Conservation (phyloP, 192 early-diverging fungal genomes). For the Coemansia sp. region DNA sequence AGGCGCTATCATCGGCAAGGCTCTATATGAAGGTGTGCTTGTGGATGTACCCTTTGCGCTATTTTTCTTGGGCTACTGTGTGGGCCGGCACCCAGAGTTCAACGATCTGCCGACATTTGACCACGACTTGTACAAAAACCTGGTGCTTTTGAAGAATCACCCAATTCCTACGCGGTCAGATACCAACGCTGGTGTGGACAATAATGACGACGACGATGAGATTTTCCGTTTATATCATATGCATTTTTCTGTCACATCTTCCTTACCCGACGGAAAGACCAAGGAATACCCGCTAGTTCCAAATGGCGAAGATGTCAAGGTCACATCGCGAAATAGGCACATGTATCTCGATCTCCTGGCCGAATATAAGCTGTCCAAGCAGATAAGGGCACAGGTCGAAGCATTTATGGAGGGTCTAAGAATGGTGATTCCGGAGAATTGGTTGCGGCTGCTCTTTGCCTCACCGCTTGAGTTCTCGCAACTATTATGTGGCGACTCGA, state of each 20-base stretch:
- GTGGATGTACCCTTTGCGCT: slow-evolving; percentile 80
- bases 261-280: slow-evolving; percentile 31
- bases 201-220: slow-evolving; percentile 51
- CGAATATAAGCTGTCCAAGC: slow-evolving; percentile 81
- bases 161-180: slow-evolving; percentile 10
- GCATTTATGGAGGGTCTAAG: slow-evolving; percentile 87
- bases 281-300: slow-evolving; percentile 71
- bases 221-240: slow-evolving; percentile 59
- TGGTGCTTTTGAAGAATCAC: slow-evolving; percentile 76
- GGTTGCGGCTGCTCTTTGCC: slow-evolving; percentile 89
- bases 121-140: slow-evolving; percentile 70
- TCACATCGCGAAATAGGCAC: slow-evolving; percentile 84
- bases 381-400: slow-evolving; percentile 71
- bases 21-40: slow-evolving; percentile 82
- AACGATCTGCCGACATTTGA: slow-evolving; percentile 81
- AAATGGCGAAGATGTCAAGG: slow-evolving; percentile 70
- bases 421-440: slow-evolving; percentile 79
- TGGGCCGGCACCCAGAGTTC: slow-evolving; percentile 67
- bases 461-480: slow-evolving; percentile 84
- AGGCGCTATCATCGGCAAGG: slow-evolving; percentile 81
- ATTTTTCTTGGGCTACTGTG: slow-evolving; percentile 77
- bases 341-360: slow-evolving; percentile 86
- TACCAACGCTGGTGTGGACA: neutral
- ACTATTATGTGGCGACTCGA: slow-evolving; percentile 76
- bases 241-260: slow-evolving; percentile 67